A percentile compares a stretch with the other conserved stretches of the same genome.
Conservation (phyloP, 257 asterid genomes). For the Misopates orontium region DNA sequence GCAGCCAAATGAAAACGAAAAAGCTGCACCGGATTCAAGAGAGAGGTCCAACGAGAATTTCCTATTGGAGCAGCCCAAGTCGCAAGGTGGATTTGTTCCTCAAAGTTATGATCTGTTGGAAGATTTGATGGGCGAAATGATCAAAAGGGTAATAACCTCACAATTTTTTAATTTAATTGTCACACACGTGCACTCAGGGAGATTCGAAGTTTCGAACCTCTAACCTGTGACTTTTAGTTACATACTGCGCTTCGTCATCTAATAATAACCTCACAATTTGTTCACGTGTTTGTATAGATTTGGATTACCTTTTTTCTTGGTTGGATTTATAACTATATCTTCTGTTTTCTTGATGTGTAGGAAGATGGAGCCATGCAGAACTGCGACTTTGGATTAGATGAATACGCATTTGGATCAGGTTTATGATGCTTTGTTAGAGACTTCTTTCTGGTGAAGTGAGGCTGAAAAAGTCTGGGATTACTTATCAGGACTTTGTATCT, state of each 20-base stretch:
- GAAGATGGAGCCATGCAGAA: slow-evolving; percentile 55
- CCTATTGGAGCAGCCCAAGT: slow-evolving; percentile 53
- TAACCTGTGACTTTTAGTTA: no score
- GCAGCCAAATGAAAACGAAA: slow-evolving; percentile 41
- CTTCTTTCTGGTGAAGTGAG: slow-evolving; percentile 17
- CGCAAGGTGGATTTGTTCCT: slow-evolving; percentile 47
- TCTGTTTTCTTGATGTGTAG: slow-evolving; percentile 44
- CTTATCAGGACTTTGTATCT: slow-evolving; percentile 39
- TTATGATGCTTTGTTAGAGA: slow-evolving; percentile 23
- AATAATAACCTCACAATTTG: no score
- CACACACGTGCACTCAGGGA: no score
- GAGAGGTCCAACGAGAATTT: slow-evolving; percentile 47
- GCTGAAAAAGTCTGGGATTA: slow-evolving; percentile 22
- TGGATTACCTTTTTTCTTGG: background rate
- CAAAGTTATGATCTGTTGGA: slow-evolving; percentile 46
- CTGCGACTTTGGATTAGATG: slow-evolving; percentile 54
- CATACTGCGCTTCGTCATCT: no score
- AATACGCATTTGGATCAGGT: slow-evolving; percentile 54
- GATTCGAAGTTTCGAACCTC: no score
- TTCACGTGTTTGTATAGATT: background rate
- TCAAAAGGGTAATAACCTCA: slow-evolving; percentile 45
- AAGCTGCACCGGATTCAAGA: slow-evolving; percentile 32
- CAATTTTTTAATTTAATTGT: background rate
- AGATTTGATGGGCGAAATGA: slow-evolving; percentile 44
- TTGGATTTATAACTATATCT: background rate